Percentiles rank a stretch among this genome's conserved stretches.
phyloP scores from a whole-genome alignment of 129 eudicot genomes.

The Arctium minus region DNA sequence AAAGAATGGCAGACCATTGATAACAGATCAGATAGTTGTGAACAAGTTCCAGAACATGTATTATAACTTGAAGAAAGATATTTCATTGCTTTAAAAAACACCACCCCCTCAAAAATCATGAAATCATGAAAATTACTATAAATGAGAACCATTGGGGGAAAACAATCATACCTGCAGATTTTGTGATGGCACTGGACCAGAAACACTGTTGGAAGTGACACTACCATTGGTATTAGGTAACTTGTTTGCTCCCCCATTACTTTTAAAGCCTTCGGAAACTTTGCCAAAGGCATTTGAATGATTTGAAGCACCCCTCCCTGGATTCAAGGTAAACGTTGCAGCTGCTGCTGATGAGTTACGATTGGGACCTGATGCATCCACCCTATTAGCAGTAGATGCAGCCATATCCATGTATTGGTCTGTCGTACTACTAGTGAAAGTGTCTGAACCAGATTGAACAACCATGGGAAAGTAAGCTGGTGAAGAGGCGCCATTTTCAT shows the following conservation, averaged over 20 bases:
- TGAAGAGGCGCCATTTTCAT: conserved; percentile 47
- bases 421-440: conserved; percentile 30
- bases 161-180: conserved; percentile 42
- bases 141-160: neutral
- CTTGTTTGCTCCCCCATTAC: conserved; percentile 46
- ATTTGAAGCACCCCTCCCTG: conserved; percentile 38
- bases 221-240: conserved; percentile 32
- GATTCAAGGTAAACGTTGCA: conserved; percentile 34
- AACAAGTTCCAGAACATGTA: neutral
- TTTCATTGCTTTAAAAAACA: neutral
- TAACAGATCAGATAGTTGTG: neutral
- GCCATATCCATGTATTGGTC: conserved; percentile 35
- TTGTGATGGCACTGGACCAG: conserved; percentile 41
- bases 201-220: conserved; percentile 33
- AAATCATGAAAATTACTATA: neutral
- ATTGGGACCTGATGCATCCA: conserved; percentile 34
- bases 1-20: neutral
- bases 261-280: conserved; percentile 48
- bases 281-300: conserved; percentile 32
- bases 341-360: conserved; percentile 41
- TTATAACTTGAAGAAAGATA: neutral
- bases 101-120: neutral
- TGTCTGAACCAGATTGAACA: conserved; percentile 48
- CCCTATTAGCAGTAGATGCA: conserved; percentile 30
- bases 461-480: conserved; percentile 58